phyloP scores from a whole-genome alignment of 352 stramenopile genomes.

The Phytophthora fragariaefolia region DNA sequence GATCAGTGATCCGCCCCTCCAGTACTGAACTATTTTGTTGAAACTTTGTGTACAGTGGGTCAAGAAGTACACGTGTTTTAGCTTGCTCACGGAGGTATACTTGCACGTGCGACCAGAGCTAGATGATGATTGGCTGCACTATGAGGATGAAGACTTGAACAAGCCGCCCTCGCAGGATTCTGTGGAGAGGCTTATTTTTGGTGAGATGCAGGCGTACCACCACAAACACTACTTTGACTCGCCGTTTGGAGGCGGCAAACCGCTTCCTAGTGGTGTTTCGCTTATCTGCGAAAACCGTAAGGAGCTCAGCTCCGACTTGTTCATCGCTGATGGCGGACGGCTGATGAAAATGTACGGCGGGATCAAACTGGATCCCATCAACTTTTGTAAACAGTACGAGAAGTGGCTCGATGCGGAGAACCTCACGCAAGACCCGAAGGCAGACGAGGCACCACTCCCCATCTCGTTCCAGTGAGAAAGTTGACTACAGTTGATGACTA shows the following conservation, averaged over 20 bases:
- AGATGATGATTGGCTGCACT: conserved; percentile 83
- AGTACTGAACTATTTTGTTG: too few relatives aligned
- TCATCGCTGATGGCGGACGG: conserved; percentile 69
- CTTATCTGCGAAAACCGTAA: conserved; percentile 66
- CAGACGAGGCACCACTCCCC: conserved; percentile 47
- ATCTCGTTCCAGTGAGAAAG: conserved; percentile 66
- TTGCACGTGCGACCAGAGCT: conserved; percentile 78
- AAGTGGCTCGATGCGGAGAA: conserved; percentile 83
- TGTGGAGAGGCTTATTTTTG: conserved; percentile 78
- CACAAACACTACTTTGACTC: conserved; percentile 88
- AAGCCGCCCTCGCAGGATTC: conserved; percentile 75
- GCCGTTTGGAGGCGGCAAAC: conserved; percentile 49
- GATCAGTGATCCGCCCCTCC: too few relatives aligned
- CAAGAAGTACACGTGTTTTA: conserved; percentile 86
- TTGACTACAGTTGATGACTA: background rate
- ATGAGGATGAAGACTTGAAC: conserved; percentile 82
- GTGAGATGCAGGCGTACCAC: conserved; percentile 88
- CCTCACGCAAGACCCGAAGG: conserved; percentile 44
- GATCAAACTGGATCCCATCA: conserved; percentile 69
- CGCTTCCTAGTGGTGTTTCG: conserved; percentile 52
- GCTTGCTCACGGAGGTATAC: conserved; percentile 81
- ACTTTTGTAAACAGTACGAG: conserved; percentile 86
- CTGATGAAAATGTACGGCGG: conserved; percentile 71
- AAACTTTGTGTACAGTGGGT: conserved; percentile 70
- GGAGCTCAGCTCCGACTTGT: conserved; percentile 61